Evolutionary conservation across 2,329 filamentous ascomycete species (phyloP).

Genomic region (Xylariaceae sp.): DNA sequence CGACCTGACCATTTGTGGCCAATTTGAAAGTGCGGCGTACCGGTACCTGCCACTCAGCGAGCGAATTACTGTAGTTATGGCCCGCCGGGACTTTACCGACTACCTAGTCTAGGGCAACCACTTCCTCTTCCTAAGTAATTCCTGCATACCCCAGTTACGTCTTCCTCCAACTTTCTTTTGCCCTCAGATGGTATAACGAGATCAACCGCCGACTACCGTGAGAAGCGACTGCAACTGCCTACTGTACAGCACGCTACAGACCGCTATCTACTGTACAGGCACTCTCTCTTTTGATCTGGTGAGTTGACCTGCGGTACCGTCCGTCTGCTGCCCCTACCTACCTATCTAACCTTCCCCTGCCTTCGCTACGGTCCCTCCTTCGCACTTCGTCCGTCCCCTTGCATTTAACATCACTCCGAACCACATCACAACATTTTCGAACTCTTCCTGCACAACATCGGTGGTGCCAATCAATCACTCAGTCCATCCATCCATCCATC

Average conservation of each 20-base stretch:
- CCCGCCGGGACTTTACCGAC: neutral
- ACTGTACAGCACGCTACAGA: too few relatives aligned
- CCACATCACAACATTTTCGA: slow-evolving; percentile 11
- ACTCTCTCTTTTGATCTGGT: neutral
- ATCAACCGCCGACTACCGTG: neutral
- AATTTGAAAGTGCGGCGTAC: too few relatives aligned
- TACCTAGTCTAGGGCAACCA: neutral
- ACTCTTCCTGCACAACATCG: slow-evolving; percentile 14
- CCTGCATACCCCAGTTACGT: neutral
- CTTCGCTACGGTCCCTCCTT: neutral
- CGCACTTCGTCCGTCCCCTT: slow-evolving; percentile 7
- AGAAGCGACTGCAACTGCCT: too few relatives aligned
- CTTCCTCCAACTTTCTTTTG: neutral
- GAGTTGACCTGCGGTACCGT: neutral
- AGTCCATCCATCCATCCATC: neutral
- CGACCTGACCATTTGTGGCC: neutral
- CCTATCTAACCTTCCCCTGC: neutral
- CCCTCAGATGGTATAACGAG: neutral
- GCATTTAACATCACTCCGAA: slow-evolving; percentile 16
- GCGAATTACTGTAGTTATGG: neutral
- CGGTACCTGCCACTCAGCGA: neutral
- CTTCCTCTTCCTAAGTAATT: neutral
- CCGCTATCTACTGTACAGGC: too few relatives aligned
- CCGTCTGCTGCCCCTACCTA: neutral
- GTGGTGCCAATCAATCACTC: slow-evolving; percentile 6